These are phyloP conservation scores for Leucocoprinus sp. DNA, from an alignment of 768 basidiomycete species.

Conservation along the genomic window DNA sequence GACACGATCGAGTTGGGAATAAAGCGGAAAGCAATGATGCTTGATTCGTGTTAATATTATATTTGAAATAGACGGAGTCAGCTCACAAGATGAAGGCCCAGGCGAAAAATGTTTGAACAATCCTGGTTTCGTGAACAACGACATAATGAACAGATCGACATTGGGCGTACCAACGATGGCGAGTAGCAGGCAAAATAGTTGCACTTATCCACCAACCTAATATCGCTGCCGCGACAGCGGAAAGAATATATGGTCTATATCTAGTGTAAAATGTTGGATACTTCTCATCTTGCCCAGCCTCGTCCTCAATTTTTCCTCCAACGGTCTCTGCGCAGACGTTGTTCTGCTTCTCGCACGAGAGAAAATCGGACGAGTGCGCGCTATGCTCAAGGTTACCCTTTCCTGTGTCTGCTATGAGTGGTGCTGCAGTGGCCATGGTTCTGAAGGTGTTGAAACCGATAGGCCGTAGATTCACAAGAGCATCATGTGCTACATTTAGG, in stretches of 20 bases:
- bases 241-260: slow-evolving; percentile 39
- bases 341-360: slow-evolving; percentile 13
- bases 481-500: no score
- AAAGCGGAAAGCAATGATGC: slow-evolving; percentile 79
- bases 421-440: slow-evolving; percentile 4
- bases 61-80: background rate
- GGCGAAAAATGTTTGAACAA: slow-evolving; percentile 73
- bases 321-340: slow-evolving; percentile 19
- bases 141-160: slow-evolving; percentile 5
- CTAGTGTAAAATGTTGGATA: slow-evolving; percentile 17
- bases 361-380: background rate
- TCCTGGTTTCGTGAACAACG: slow-evolving; percentile 32
- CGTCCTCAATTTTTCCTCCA: slow-evolving; percentile 14
- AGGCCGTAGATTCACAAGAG: no score
- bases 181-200: slow-evolving; percentile 57
- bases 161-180: slow-evolving; percentile 59
- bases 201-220: slow-evolving; percentile 84
- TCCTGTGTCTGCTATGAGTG: background rate
- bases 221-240: slow-evolving; percentile 48
- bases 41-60: slow-evolving; percentile 16
- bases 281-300: slow-evolving; percentile 15
- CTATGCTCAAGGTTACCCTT: background rate
- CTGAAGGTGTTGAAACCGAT: background rate
- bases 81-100: slow-evolving; percentile 75
- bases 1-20: slow-evolving; percentile 66